Conservation (phyloP, 106 monocot genomes). For the Ottelia alismoides region DNA sequence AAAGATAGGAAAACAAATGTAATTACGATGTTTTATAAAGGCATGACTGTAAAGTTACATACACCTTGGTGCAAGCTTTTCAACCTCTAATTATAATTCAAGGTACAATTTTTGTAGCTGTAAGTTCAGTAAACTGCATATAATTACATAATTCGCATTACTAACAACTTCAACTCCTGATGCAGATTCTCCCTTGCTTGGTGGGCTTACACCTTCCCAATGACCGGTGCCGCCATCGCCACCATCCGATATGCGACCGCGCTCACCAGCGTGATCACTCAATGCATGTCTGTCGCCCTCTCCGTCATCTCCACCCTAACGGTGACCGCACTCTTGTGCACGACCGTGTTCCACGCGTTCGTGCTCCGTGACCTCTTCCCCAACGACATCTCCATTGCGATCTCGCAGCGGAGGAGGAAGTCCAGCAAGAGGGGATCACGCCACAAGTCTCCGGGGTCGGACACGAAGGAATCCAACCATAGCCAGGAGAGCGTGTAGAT, state of each 20-base stretch:
- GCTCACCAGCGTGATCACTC: slow-evolving; percentile 5
- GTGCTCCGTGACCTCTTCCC: slow-evolving; percentile 11
- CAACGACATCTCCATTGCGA: slow-evolving; percentile 18
- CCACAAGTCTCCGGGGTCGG: too few relatives aligned
- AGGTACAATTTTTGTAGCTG: too few relatives aligned
- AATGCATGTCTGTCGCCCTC: slow-evolving; percentile 5
- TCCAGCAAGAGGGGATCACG: not conserved
- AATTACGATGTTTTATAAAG: too few relatives aligned
- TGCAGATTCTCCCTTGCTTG: slow-evolving; percentile 40
- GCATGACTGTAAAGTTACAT: too few relatives aligned
- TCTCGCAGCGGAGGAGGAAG: not conserved
- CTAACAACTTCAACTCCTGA: too few relatives aligned
- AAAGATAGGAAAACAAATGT: too few relatives aligned
- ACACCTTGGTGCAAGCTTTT: too few relatives aligned
- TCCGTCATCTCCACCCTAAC: slow-evolving; percentile 12
- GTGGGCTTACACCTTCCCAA: slow-evolving; percentile 64
- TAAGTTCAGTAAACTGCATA: too few relatives aligned
- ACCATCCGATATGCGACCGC: slow-evolving; percentile 11
- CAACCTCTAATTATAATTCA: too few relatives aligned
- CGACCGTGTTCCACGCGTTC: slow-evolving; percentile 15
- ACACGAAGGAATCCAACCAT: too few relatives aligned
- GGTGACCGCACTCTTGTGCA: slow-evolving; percentile 1
- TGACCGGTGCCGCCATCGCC: slow-evolving; percentile 39
- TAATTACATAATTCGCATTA: too few relatives aligned
- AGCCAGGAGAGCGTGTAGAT: too few relatives aligned